Conservation (phyloP, 2,329 filamentous ascomycete species). For the Colletotrichum tanaceti region DNA sequence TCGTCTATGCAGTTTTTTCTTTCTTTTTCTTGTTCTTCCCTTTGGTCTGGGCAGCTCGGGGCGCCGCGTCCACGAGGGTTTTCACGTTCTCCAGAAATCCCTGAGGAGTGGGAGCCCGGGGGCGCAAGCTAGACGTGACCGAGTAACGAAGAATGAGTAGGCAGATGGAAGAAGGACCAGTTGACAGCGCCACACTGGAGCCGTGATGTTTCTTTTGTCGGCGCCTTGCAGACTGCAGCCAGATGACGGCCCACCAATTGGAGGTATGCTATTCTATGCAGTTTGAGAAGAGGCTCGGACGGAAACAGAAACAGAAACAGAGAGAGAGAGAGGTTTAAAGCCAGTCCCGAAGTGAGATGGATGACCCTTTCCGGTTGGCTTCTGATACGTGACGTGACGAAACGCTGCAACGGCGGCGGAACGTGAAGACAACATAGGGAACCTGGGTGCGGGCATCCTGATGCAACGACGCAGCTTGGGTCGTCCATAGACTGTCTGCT, state of each 20-base stretch:
- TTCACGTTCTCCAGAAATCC: conserved; percentile 30
- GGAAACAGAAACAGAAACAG: not conserved
- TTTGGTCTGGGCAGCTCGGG: conserved; percentile 4
- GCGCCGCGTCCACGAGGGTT: conserved; percentile 35
- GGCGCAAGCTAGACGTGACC: conserved; percentile 4
- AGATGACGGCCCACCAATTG: conserved; percentile 7
- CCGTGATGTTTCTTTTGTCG: conserved; percentile 29
- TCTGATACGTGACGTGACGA: not conserved
- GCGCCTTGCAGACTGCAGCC: conserved; percentile 34
- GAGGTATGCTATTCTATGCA: conserved; percentile 18
- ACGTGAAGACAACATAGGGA: not conserved
- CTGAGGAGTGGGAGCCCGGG: not conserved
- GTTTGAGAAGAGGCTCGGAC: conserved; percentile 5
- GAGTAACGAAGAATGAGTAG: conserved; percentile 4
- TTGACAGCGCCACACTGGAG: conserved; percentile 36
- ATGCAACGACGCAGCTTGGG: conserved; percentile 10
- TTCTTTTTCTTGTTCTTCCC: conserved; percentile 14
- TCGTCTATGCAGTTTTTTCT: not conserved
- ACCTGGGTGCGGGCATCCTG: conserved; percentile 3
- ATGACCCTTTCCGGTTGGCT: not conserved
- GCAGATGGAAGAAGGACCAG: not conserved
- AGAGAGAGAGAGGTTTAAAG: not conserved
- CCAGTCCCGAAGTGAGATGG: conserved; percentile 12
- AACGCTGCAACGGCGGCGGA: conserved; percentile 8
- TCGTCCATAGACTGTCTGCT: not conserved